Percentiles rank a stretch among this genome's conserved stretches.
phyloP scores from a whole-genome alignment of 1,284 basidiomycete genomes.

The Schizophyllum commune region DNA sequence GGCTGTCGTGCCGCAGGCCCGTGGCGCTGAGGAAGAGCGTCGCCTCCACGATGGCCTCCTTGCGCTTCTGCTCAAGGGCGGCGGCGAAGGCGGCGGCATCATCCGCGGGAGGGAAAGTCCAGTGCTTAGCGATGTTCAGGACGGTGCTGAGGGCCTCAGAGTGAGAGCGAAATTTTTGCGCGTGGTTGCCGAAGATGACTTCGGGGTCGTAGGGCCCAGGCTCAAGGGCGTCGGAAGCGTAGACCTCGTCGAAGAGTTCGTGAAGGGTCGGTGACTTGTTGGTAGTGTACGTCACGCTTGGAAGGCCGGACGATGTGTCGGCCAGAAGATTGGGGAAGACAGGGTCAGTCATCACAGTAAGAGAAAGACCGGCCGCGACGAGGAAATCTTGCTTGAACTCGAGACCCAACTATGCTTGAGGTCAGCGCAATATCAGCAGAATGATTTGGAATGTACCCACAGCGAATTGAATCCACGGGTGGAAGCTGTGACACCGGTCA shows the following conservation, averaged over 20 bases:
- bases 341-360: neutral
- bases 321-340: constrained; percentile 13
- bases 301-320: constrained; percentile 12
- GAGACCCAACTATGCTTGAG: constrained; percentile 37
- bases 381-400: constrained; percentile 52
- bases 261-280: constrained; percentile 32
- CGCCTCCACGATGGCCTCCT: constrained; percentile 46
- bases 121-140: constrained; percentile 38
- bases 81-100: constrained; percentile 17
- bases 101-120: constrained; percentile 24
- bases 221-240: constrained; percentile 42
- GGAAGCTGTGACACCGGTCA: constrained; percentile 26
- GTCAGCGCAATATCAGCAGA: neutral
- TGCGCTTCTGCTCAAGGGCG: constrained; percentile 35
- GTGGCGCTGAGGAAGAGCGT: constrained; percentile 50
- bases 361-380: constrained; percentile 40
- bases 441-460: constrained; percentile 21
- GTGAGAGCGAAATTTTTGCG: constrained; percentile 27
- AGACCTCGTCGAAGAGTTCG: constrained; percentile 43
- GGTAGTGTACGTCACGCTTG: constrained; percentile 11
- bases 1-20: constrained; percentile 23
- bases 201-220: constrained; percentile 48
- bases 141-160: constrained; percentile 37
- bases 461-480: constrained; percentile 62
- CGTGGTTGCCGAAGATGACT: constrained; percentile 29